phyloP scores from a whole-genome alignment of 306 rosid genomes.

The Dalbergia cochinchinensis region DNA sequence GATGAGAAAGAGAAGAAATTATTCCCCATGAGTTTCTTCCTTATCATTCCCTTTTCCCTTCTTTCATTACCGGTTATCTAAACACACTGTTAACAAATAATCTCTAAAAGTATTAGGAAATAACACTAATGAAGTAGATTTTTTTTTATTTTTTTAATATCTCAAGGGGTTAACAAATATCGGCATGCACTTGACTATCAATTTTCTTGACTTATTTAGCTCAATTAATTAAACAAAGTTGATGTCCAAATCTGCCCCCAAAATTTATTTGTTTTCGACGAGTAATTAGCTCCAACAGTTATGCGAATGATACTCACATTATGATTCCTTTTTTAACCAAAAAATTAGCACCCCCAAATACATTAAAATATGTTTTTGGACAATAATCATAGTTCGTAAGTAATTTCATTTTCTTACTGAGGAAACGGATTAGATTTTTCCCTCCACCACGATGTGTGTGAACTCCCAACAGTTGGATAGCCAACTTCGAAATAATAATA shows the following conservation, averaged over 20 bases:
- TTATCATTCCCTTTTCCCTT: too few relatives aligned
- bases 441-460: neutral
- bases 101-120: too few relatives aligned
- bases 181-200: too few relatives aligned
- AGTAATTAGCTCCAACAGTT: neutral
- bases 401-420: neutral
- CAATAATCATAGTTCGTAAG: neutral
- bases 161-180: too few relatives aligned
- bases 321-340: neutral
- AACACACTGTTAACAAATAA: too few relatives aligned
- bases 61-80: too few relatives aligned
- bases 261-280: neutral
- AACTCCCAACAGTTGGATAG: neutral
- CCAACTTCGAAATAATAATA: neutral
- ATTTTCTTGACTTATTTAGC: neutral
- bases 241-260: neutral
- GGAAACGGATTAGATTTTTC: neutral
- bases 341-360: neutral
- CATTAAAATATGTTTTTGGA: neutral
- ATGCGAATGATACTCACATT: neutral
- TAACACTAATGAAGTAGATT: too few relatives aligned
- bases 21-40: too few relatives aligned
- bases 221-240: neutral
- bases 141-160: too few relatives aligned
- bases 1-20: too few relatives aligned